A percentile compares a stretch with the other conserved stretches of the same genome.
phyloP scores from a whole-genome alignment of 148 eudicot species.

The Silene latifolia region DNA sequence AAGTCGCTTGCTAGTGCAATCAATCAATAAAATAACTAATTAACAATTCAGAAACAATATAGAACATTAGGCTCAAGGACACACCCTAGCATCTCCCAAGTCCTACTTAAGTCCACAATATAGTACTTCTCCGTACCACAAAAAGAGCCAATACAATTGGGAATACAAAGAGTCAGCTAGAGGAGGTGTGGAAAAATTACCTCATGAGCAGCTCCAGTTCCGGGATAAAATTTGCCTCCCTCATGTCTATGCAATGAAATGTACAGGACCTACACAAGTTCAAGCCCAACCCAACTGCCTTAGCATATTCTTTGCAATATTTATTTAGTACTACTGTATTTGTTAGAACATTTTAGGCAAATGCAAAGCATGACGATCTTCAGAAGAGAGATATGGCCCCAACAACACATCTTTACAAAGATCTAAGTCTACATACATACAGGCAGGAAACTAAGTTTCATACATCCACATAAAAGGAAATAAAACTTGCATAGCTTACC shows the following conservation, averaged over 20 bases:
- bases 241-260: conserved; percentile 96
- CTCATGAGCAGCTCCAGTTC: conserved; percentile 91
- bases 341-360: background rate
- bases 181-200: conserved; percentile 30
- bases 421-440: background rate
- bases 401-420: conserved; percentile 4
- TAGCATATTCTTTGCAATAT: background rate
- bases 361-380: background rate
- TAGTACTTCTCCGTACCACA: background rate
- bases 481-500: conserved; percentile 38
- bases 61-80: conserved; percentile 2
- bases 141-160: background rate
- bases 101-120: background rate
- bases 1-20: background rate
- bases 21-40: background rate
- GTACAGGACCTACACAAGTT: conserved; percentile 66
- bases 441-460: background rate
- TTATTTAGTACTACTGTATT: background rate
- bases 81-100: background rate
- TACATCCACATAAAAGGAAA: background rate
- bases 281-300: background rate
- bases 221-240: conserved; percentile 92
- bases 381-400: background rate
- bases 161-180: background rate
- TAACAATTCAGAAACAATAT: background rate